Percentiles rank a stretch among this genome's conserved stretches.
These are phyloP conservation scores for Citrus reticulata DNA, from an alignment of 345 rosid genomes.

Conservation along the genomic window DNA sequence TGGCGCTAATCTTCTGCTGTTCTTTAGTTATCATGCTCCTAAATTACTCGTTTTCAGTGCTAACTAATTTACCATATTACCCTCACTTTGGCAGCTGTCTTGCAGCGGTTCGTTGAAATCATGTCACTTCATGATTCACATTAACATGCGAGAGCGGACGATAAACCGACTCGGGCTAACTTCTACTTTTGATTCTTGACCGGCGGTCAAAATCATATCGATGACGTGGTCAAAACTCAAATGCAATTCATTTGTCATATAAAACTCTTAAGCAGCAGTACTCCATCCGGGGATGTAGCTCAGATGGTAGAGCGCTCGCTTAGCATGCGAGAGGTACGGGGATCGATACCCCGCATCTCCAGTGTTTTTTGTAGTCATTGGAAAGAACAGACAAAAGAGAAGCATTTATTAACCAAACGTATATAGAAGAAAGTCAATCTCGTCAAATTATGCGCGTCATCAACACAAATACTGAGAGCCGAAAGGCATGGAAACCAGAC, in stretches of 20 bases:
- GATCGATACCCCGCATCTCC: constrained; percentile 24
- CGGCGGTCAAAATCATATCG: not conserved
- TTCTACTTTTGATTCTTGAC: not conserved
- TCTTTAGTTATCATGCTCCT: too few relatives aligned
- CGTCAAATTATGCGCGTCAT: too few relatives aligned
- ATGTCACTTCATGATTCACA: not conserved
- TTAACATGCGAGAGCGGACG: not conserved
- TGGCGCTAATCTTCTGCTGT: not conserved
- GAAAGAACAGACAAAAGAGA: too few relatives aligned
- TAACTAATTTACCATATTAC: not conserved
- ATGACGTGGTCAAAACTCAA: not conserved
- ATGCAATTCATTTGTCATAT: too few relatives aligned
- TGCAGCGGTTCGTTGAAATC: not conserved
- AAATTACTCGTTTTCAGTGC: too few relatives aligned
- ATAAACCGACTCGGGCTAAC: not conserved
- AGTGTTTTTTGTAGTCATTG: not conserved
- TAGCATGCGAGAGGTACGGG: constrained; percentile 47
- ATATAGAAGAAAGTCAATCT: too few relatives aligned
- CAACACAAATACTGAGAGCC: too few relatives aligned
- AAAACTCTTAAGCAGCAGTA: accelerated
- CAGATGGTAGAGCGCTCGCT: constrained; percentile 57
- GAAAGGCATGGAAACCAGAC: too few relatives aligned
- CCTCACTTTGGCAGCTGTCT: not conserved
- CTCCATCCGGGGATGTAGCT: constrained; percentile 32
- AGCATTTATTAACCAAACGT: too few relatives aligned